Evolutionary conservation across 306 rosid species (phyloP), one percentile per base, ranked within the genome.

Genomic region (Purshia tridentata): DNA sequence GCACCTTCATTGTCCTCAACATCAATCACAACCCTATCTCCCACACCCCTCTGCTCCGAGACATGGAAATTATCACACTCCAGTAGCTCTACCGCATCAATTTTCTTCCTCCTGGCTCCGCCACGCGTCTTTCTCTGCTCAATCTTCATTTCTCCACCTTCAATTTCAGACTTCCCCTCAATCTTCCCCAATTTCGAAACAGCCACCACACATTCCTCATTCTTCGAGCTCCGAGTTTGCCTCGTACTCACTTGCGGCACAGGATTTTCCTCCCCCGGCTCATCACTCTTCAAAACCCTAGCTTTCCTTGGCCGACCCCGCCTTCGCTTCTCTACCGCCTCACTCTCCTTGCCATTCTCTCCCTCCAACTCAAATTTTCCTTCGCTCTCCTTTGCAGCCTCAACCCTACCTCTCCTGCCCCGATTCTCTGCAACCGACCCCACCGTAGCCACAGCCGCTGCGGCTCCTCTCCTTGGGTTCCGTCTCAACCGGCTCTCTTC

Each of bases 391-490:
- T 40, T 64, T 41, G 35, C 70, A 52, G 35, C 35, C 35, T 8
- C 47, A 8, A 4, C 67, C 73, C 23, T 67, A 53, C 74, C 81
- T 80, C 82, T 78, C 57, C 72, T 56, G 12, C 57, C 69, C 42
- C 56, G 69, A 62, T 12, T 69, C 18, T 22, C 49, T 4, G 52
- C 67, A 41, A 66, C 80, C n/a, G 68, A 39, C 2, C 40, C 78
- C 55, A 18, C 37, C 1, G 19, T 47, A 16, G 48, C 35, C 12
- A 20, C 70, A 5, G 56, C 66, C 16, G 29, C 71, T 1, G 50
- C 70, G 46, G 76, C 84, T 55, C 76, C 75, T 6, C 90, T 87
- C 76, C 82, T 81, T 5, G 90, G 88, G 69, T 87, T 90, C 69
- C 86, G 67, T 68, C 86, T 69, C 20, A 72, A 11, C 8, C 15